Base-by-base conservation (phyloP, 2,329 filamentous ascomycete species). In the Myriosclerotinia duriaeana region DNA sequence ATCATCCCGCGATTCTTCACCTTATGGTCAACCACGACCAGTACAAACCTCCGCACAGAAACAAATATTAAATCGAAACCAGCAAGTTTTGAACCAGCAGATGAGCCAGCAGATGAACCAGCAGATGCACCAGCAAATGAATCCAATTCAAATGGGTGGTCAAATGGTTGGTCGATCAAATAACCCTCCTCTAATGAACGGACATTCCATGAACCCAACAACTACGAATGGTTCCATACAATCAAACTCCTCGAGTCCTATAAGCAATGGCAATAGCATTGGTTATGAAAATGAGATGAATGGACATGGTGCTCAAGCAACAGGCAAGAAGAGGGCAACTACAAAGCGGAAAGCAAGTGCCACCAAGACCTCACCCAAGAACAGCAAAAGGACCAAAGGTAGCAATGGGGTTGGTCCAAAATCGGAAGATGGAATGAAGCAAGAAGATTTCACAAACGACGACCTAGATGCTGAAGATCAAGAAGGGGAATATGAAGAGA, bases 1-100 rank as follows among this genome's bases (percentile, higher is more conserved):
- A 36, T 84, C 89, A 70, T 79, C 82, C 46, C 83, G 82, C 76
- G 79, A 88, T 80, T 82, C 83, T 77, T 67, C 83, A 77, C 68
- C 86, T 81, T 69, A 50, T 22, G 56, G 44, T 4, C 56, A 50
- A 34, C 12, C 64, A 30, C 42, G 46, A 30, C 64, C 36, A 22
- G 40, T 44, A 12, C 56, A 46, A 14, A 5, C 56, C 9, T 42
- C 22, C 2, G 30, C 64, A 40, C 56, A 60, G 46, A n/a, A 60
- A 12, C 30, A 50, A 11, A 83, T 85, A 76, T 77, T 80, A 26
- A 78, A 81, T 55, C 72, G 72, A 26, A 85, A 87, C 71, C 80
- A 52, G 15, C 78, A 74, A 55, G 76, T 76, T 42, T 50, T 60
- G 44, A 60, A 60, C 5, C 56, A 60, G 36, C 44, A 38, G 12